phyloP scores from a whole-genome alignment of 371 early-diverging fungal species.

The Batrachochytrium dendrobatidis region DNA sequence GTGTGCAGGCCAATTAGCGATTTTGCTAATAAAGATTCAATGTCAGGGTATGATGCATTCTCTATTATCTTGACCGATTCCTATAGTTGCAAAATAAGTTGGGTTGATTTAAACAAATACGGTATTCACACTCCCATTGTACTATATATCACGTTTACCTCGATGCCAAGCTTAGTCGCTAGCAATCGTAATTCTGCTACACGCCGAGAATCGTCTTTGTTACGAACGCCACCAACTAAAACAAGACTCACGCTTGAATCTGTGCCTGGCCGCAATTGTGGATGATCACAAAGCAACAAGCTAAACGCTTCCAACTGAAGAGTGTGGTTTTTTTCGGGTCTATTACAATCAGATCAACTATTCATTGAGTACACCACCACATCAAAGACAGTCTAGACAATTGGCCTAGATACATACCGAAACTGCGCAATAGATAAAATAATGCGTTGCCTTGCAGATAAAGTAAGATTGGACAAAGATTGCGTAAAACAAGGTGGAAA shows the following conservation, averaged over 20 bases:
- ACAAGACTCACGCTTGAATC: slow-evolving; percentile 30
- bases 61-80: slow-evolving; percentile 70
- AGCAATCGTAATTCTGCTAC: slow-evolving; percentile 59
- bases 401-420: slow-evolving; percentile 51
- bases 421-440: slow-evolving; percentile 92
- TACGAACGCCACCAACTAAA: slow-evolving; percentile 74
- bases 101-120: slow-evolving; percentile 7
- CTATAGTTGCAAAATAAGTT: slow-evolving; percentile 21
- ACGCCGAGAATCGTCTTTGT: slow-evolving; percentile 66
- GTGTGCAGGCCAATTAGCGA: slow-evolving; percentile 85
- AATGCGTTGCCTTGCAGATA: slow-evolving; percentile 42
- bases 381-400: too few species aligned
- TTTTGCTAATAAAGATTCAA: slow-evolving; percentile 48
- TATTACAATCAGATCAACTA: too few species aligned
- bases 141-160: not conserved
- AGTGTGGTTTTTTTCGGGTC: slow-evolving; percentile 90
- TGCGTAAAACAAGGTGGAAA: slow-evolving; percentile 92
- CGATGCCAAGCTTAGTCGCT: too few species aligned
- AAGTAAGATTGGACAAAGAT: slow-evolving; percentile 44
- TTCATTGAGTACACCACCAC: too few species aligned
- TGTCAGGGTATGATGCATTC: slow-evolving; percentile 67
- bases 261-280: slow-evolving; percentile 10
- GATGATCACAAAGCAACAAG: slow-evolving; percentile 20
- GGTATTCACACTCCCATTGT: not conserved
- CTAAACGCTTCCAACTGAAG: slow-evolving; percentile 74